A percentile compares a stretch with the other conserved stretches of the same genome.
These are phyloP conservation scores for Candida dajiaensis DNA, from an alignment of 805 yeast genomes.

Conservation along the genomic window DNA sequence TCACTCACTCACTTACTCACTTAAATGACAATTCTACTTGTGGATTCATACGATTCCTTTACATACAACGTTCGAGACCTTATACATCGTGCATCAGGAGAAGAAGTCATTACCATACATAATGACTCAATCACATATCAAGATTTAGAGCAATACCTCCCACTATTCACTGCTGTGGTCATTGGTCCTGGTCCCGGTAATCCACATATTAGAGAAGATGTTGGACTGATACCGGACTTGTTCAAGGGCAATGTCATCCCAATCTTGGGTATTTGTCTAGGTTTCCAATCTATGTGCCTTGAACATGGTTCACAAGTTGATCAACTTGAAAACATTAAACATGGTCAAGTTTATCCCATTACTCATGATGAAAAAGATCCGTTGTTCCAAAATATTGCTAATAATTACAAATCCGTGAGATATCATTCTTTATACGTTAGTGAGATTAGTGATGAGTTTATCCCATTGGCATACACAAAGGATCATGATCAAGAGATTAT, in stretches of 20 bases:
- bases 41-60: slow-evolving; percentile 95
- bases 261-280: slow-evolving; percentile 86
- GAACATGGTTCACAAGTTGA: slow-evolving; percentile 52
- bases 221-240: slow-evolving; percentile 63
- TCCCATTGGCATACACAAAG: slow-evolving; percentile 58
- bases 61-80: slow-evolving; percentile 73
- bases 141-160: slow-evolving; percentile 38
- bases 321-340: slow-evolving; percentile 56
- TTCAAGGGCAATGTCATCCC: slow-evolving; percentile 48
- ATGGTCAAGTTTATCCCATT: slow-evolving; percentile 70
- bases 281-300: slow-evolving; percentile 78
- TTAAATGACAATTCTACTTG: slow-evolving; percentile 54
- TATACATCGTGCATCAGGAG: slow-evolving; percentile 43
- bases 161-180: slow-evolving; percentile 64
- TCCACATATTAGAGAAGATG: slow-evolving; percentile 57
- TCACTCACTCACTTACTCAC: too few species aligned
- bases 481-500: slow-evolving; percentile 35
- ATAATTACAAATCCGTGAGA: slow-evolving; percentile 61
- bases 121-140: slow-evolving; percentile 29
- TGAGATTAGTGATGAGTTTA: slow-evolving; percentile 26
- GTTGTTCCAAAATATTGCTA: slow-evolving; percentile 37
- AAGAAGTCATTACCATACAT: slow-evolving; percentile 31
- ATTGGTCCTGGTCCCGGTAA: slow-evolving; percentile 98
- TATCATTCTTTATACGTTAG: slow-evolving; percentile 78
- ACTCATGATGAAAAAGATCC: slow-evolving; percentile 23